These are phyloP conservation scores for Periconia sp. DNA, from an alignment of 2,329 filamentous ascomycete genomes.

Conservation along the genomic window DNA sequence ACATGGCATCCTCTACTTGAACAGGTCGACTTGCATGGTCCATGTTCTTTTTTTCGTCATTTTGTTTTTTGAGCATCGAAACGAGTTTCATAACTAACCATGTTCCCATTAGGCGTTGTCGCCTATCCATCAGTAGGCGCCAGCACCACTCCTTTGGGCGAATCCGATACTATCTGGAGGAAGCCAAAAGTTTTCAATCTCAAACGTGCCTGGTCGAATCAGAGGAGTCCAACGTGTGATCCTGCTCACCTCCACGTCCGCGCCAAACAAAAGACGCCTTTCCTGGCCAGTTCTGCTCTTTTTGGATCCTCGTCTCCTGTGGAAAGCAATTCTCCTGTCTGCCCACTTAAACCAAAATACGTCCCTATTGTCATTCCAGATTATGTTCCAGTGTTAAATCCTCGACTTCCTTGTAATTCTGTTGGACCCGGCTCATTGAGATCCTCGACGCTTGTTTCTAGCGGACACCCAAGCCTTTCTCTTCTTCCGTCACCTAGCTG, in stretches of 20 bases:
- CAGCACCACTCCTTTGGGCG: constrained; percentile 36
- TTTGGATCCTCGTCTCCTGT: constrained; percentile 21
- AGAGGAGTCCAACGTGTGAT: constrained; percentile 27
- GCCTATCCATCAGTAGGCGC: constrained; percentile 39
- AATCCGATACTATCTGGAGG: constrained; percentile 36
- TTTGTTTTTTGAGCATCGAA: constrained; percentile 11
- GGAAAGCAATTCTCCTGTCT: constrained; percentile 22
- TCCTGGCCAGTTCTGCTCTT: constrained; percentile 19
- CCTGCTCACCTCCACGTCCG: constrained; percentile 31
- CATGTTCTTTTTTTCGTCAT: constrained; percentile 17
- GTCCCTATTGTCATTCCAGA: constrained; percentile 48
- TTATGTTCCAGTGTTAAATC: constrained; percentile 44
- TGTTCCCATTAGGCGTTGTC: constrained; percentile 44
- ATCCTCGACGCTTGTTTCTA: constrained; percentile 34
- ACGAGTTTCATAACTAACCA: constrained; percentile 37
- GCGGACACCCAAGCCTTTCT: constrained; percentile 30
- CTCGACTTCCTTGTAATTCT: constrained; percentile 40
- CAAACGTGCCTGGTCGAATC: constrained; percentile 30
- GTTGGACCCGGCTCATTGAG: constrained; percentile 34
- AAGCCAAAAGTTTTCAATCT: constrained; percentile 31
- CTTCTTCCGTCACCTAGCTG: constrained; percentile 27
- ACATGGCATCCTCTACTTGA: constrained; percentile 28
- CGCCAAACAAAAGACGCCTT: constrained; percentile 24
- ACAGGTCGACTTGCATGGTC: constrained; percentile 20
- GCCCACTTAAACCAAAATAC: constrained; percentile 43